phyloP scores from a whole-genome alignment of 2,329 filamentous ascomycete genomes.

The Apiospora malaysiana region DNA sequence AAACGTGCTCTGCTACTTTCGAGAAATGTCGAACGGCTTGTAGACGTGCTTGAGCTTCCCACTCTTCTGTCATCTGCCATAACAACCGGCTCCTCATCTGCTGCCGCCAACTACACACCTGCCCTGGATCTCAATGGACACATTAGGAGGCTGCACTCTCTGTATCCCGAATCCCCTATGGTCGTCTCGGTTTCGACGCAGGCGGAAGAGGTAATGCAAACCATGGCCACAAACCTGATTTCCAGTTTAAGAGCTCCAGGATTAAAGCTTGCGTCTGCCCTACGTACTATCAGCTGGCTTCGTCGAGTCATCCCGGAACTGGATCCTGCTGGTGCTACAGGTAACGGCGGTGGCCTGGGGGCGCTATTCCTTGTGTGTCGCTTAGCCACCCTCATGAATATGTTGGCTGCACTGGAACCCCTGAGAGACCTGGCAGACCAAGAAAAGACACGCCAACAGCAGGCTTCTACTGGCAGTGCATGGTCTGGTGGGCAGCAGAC shows the following conservation, averaged over 20 bases:
- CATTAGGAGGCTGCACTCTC: slow-evolving; percentile 80
- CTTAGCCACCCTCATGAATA: slow-evolving; percentile 77
- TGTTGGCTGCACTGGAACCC: slow-evolving; percentile 83
- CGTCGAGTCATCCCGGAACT: slow-evolving; percentile 85
- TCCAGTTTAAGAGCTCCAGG: slow-evolving; percentile 75
- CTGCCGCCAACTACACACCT: slow-evolving; percentile 79
- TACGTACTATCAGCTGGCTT: slow-evolving; percentile 91
- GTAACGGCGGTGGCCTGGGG: slow-evolving; percentile 72
- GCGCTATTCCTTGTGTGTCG: slow-evolving; percentile 88
- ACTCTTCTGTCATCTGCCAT: slow-evolving; percentile 83
- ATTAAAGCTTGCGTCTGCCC: slow-evolving; percentile 86
- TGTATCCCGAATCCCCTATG: slow-evolving; percentile 81
- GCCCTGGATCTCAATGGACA: slow-evolving; percentile 93
- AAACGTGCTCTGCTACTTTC: slow-evolving; percentile 82
- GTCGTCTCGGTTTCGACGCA: slow-evolving; percentile 76
- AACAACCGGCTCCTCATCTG: slow-evolving; percentile 56
- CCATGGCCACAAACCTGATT: slow-evolving; percentile 86
- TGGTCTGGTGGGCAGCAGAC: slow-evolving; percentile 86
- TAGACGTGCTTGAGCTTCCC: slow-evolving; percentile 90
- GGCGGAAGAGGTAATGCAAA: slow-evolving; percentile 85
- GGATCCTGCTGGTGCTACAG: slow-evolving; percentile 46
- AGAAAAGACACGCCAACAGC: slow-evolving; percentile 63
- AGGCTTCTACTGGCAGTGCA: slow-evolving; percentile 45
- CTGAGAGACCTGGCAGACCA: slow-evolving; percentile 89
- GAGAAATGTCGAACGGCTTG: slow-evolving; percentile 85